Base-by-base conservation (phyloP, 306 rosid species). In the Arachis hypogaea region DNA sequence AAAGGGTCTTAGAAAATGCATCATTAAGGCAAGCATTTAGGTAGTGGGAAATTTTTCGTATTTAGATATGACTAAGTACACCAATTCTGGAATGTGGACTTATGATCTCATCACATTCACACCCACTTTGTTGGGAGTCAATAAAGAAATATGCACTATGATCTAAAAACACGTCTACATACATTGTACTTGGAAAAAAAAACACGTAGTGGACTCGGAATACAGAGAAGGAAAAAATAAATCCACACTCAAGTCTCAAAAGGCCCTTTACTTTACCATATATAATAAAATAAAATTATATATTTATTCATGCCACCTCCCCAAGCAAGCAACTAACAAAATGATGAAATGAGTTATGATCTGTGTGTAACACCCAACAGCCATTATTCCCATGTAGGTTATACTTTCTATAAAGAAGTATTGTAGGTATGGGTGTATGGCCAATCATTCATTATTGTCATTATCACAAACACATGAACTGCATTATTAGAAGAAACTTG, bases 321-420 rank as follows among this genome's bases (percentile, higher is more conserved):
- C 69, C 74, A 82, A 77, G 77, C 69, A 77, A 77, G 77, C 73
- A 77, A 77, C 69, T 7, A 68, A 68, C 16, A 52, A 43, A 9
- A 62, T 62, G 30, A 63, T 30, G 36, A 70, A 62, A 52, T 52
- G 3, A 14, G 28, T 52, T 40, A 52, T 52, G 3, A 14, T 7
- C 12, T 40, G 44, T 12, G 50, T 52, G 66, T 12, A 46, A 74
- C 68, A 22, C 77, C 73, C 44, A 57, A 66, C 11, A 14, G 63
- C 54, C 45, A 14, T 45, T 36, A 63, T 58, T 77, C 72, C 74
- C 71, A 49, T 56, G 52, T 41, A 59, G 51, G 42, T 72, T 74
- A 44, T 43, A 54, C 55, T 55, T 69, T 44, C n/a, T 44, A 5
- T 1, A 47, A 44, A 54, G 68, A 60, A 57, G 55, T 52, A 68